Base-by-base conservation (phyloP, 768 basidiomycete species). In the Hericium coralloides region DNA sequence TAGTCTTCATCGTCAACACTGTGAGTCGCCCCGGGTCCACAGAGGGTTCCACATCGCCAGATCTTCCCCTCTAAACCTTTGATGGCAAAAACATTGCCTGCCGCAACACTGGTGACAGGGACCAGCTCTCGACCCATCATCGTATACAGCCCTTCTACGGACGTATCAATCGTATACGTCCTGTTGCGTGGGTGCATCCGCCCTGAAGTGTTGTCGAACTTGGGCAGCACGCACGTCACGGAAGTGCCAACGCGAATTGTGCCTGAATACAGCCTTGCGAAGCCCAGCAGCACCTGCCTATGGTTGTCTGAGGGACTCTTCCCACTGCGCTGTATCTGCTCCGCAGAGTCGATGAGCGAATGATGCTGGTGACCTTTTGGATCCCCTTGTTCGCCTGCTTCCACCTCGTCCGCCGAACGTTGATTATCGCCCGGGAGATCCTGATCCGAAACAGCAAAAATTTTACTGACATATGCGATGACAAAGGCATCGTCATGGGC, bases 41-140 rank as follows among this genome's bases (percentile, higher is more conserved):
- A 97, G 1, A 99, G 71, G 0, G 97, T 98, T 1, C 90, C 94
- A 65, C 83, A 93, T 57, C 95, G 76, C 80, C 89, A 88, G 2
- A 98, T 92, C 63, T 84, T 89, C 1, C 93, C 91, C 64, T 90
- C 91, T 56, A 98, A 70, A 0, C 97, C 95, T 60, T 76, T 85
- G 60, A 98, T 83, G 2, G 95, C 97, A 61, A 98, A 98, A 4
- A 95, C 89, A 66, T 95, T 95, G 8, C 97, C 97, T 1, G 97
- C 94, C 31, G 80, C 80, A 1, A 98, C 94, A 58, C 75, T 76
- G 20, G 89, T 76, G 2, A 95, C 91, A 0, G 85, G 77, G 0
- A 91, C 84, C n/a, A 99, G 77, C 66, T 98, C 95, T 45, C 92
- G 75, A 2, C 97, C 97, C 97, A 99, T 98, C 92, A 99, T 98